phyloP scores from a whole-genome alignment of 148 eudicot species.

The Rhododendron vialii region DNA sequence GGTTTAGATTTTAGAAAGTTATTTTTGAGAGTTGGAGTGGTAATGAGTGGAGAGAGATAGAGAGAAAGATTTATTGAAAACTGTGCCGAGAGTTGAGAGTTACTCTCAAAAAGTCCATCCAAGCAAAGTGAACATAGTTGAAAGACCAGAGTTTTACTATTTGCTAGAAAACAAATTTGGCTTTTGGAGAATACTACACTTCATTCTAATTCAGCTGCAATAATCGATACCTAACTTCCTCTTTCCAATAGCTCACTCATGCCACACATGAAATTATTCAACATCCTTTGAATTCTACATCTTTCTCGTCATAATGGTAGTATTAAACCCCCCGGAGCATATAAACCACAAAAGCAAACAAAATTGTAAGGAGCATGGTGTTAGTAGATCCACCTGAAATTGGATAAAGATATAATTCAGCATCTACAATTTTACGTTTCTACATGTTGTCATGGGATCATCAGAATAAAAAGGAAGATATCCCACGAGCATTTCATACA shows the following conservation, averaged over 20 bases:
- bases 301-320: neutral
- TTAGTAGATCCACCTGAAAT: constrained; percentile 1
- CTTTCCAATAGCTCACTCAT: neutral
- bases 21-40: no score
- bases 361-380: neutral
- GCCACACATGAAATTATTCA: neutral
- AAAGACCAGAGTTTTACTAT: neutral
- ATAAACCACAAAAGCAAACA: neutral
- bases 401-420: neutral
- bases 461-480: constrained; percentile 94
- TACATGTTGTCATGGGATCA: constrained; percentile 97
- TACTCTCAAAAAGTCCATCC: no score
- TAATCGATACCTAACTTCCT: neutral
- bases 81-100: no score
- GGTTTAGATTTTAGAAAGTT: no score
- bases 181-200: neutral
- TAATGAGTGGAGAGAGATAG: no score
- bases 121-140: no score
- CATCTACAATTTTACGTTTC: constrained; percentile 52
- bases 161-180: neutral
- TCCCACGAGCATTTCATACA: constrained; percentile 99
- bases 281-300: neutral
- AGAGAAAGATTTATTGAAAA: no score
- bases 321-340: neutral
- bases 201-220: neutral